These are phyloP conservation scores for Candida sojae DNA, from an alignment of 1,139 yeast species.

Conservation along the genomic window DNA sequence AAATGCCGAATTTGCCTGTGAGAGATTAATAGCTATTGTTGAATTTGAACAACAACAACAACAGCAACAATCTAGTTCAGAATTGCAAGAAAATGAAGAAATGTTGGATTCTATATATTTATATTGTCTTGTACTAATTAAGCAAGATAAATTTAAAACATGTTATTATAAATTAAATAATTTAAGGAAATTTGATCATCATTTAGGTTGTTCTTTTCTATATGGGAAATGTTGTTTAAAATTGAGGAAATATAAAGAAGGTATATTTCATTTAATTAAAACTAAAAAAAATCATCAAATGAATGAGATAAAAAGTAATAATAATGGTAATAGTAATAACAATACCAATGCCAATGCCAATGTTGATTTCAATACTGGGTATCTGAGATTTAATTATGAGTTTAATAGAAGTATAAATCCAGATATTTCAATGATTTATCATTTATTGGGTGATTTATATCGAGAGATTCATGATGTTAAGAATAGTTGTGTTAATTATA, in stretches of 20 bases:
- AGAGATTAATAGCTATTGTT: constrained; percentile 64
- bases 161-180: constrained; percentile 54
- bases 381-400: constrained; percentile 36
- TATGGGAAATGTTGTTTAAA: constrained; percentile 67
- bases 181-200: constrained; percentile 44
- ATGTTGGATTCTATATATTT: constrained; percentile 61
- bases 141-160: constrained; percentile 57
- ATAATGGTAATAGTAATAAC: not conserved
- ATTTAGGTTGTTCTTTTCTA: constrained; percentile 71
- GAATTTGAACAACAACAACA: not conserved
- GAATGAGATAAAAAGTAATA: constrained; percentile 54
- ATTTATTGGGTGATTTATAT: constrained; percentile 72
- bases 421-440: constrained; percentile 64
- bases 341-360: constrained; percentile 5
- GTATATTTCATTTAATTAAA: constrained; percentile 55
- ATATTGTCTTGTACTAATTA: constrained; percentile 61
- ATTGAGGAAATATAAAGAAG: constrained; percentile 60
- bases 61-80: not conserved
- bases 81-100: constrained; percentile 18
- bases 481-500: constrained; percentile 66
- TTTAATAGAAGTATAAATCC: constrained; percentile 47
- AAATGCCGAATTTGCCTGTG: constrained; percentile 83
- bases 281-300: constrained; percentile 49
- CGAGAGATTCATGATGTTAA: constrained; percentile 58
- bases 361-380: constrained; percentile 14